These are phyloP conservation scores for Neurospora pannonica DNA, from an alignment of 495 filamentous ascomycete species.

Conservation along the genomic window DNA sequence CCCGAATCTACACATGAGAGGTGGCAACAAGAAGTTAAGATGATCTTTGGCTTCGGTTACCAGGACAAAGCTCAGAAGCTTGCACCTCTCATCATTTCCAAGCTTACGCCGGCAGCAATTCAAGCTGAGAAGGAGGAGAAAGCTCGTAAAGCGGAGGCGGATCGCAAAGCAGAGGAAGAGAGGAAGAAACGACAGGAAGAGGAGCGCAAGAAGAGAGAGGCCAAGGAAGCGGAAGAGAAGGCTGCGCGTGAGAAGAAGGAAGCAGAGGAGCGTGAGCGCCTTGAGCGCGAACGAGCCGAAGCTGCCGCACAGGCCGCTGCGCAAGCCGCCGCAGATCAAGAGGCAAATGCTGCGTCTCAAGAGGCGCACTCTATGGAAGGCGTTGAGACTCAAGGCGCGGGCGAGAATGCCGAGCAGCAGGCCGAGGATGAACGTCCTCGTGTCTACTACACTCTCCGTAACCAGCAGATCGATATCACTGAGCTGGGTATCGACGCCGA, in stretches of 20 bases:
- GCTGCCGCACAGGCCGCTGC: conserved; percentile 30
- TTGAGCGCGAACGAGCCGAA: conserved; percentile 41
- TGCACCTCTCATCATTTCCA: conserved; percentile 54
- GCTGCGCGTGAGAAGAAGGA: conserved; percentile 44
- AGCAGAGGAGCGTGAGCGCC: conserved; percentile 46
- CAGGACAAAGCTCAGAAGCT: conserved; percentile 65
- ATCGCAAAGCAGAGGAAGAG: conserved; percentile 61
- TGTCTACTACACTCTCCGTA: conserved; percentile 70
- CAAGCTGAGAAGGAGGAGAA: conserved; percentile 60
- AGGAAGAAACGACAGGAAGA: conserved; percentile 46
- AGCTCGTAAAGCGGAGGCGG: conserved; percentile 46
- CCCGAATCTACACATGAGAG: conserved; percentile 58
- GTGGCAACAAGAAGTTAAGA: conserved; percentile 85
- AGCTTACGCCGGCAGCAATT: conserved; percentile 77
- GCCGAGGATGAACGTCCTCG: conserved; percentile 35
- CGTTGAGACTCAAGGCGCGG: conserved; percentile 50
- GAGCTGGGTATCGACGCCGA: conserved; percentile 87
- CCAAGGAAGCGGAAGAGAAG: conserved; percentile 53
- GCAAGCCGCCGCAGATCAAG: conserved; percentile 4
- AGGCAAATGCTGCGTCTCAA: conserved; percentile 8
- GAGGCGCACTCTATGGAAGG: conserved; percentile 75
- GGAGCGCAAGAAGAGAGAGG: conserved; percentile 44
- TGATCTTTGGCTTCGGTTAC: conserved; percentile 64
- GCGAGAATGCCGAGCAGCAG: conserved; percentile 22
- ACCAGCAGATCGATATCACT: conserved; percentile 81